phyloP scores from a whole-genome alignment of 805 yeast genomes.

The Pichia occidentalis region DNA sequence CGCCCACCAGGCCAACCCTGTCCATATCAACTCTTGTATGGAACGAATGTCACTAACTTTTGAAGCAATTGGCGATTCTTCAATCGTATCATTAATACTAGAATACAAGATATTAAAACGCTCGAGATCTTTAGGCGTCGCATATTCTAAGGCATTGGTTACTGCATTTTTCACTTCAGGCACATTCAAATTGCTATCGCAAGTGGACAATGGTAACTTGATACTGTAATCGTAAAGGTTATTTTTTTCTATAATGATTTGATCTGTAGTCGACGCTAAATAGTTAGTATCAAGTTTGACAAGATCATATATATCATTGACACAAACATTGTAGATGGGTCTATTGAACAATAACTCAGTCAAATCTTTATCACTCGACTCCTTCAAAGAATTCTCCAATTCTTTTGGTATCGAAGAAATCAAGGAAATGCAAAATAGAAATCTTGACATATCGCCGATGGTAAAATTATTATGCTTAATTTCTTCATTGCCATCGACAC shows the following conservation, averaged over 20 bases:
- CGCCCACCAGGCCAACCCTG: constrained; percentile 83
- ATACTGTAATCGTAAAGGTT: constrained; percentile 44
- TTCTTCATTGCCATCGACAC: constrained; percentile 8
- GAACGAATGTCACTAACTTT: constrained; percentile 36
- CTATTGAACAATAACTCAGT: constrained; percentile 29
- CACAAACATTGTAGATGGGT: constrained; percentile 58
- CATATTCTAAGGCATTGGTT: constrained; percentile 13
- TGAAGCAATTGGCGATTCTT: constrained; percentile 20
- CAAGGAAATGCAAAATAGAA: constrained; percentile 51
- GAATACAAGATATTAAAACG: constrained; percentile 28
- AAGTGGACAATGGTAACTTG: constrained; percentile 18
- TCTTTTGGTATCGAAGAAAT: constrained; percentile 61
- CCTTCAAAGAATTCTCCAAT: constrained; percentile 27
- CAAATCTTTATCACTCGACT: constrained; percentile 20
- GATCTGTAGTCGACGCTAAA: constrained; percentile 63
- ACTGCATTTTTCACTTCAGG: constrained; percentile 19
- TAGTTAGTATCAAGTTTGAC: constrained; percentile 30
- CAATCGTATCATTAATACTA: constrained; percentile 11
- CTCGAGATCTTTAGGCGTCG: constrained; percentile 34
- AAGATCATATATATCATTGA: constrained; percentile 46
- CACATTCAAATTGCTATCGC: constrained; percentile 12
- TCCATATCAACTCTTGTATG: constrained; percentile 56
- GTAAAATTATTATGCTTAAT: constrained; percentile 3
- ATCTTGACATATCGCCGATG: constrained; percentile 39
- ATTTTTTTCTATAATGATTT: constrained; percentile 48